A percentile compares a stretch with the other conserved stretches of the same genome.
phyloP scores from a whole-genome alignment of 441 rosid genomes.

The Cnidoscolus chayamansa region DNA sequence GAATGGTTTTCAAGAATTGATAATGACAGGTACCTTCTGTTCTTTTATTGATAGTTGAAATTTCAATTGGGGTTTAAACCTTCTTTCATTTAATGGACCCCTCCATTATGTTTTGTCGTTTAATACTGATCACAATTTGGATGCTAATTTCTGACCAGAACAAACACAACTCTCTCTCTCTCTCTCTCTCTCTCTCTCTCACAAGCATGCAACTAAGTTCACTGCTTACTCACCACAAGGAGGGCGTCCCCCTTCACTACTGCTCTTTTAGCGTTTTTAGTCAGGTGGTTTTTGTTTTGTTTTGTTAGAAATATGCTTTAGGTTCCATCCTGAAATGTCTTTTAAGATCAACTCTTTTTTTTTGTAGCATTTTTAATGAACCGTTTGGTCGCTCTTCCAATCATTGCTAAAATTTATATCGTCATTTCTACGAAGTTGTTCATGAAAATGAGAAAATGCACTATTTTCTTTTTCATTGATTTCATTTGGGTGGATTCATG shows the following conservation, averaged over 20 bases:
- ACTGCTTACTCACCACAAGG: not conserved
- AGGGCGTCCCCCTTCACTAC: not conserved
- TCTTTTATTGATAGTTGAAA: not conserved
- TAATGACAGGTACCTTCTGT: constrained; percentile 7
- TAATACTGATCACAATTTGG: not conserved
- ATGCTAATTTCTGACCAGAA: not conserved
- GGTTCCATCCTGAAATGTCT: too few species aligned
- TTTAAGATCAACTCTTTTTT: too few species aligned
- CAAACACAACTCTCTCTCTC: not conserved
- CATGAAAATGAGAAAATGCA: not conserved
- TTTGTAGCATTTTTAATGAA: too few species aligned
- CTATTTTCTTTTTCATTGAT: not conserved
- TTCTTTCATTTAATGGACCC: not conserved
- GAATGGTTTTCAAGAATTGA: not conserved
- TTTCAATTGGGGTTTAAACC: not conserved
- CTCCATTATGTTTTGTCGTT: not conserved
- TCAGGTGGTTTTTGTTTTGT: not conserved
- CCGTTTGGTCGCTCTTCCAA: not conserved
- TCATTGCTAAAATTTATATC: too few species aligned
- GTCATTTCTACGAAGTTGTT: not conserved
- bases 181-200: not conserved
- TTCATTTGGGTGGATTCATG: not conserved
- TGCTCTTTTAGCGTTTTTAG: not conserved
- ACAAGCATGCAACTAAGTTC: not conserved
- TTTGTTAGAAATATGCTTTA: not conserved